Evolutionary conservation across 2,329 filamentous ascomycete species (phyloP), one percentile per base, ranked within the genome.

Genomic region (Paraphoma sp.): DNA sequence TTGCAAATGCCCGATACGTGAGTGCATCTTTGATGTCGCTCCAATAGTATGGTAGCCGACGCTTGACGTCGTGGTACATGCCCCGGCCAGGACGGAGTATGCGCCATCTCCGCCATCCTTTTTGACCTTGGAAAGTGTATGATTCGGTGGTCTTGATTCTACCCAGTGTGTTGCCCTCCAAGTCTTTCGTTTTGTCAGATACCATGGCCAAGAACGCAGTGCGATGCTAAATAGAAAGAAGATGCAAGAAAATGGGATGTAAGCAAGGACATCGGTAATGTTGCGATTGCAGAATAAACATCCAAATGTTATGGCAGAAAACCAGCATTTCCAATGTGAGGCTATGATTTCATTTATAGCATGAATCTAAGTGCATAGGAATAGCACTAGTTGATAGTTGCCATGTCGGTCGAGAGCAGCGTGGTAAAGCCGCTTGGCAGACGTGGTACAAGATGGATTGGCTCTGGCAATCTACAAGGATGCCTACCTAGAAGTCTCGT

Each of bases 11-110:
- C 14, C 84, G 76, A 63, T 86, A 87, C 5, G 80, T 84, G 59
- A 81, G 80, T 5, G 82, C 84, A 70, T 87, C 84, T 2, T 65
- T 75, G 43, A 85, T 82, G 62, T 87, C 84, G 62, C 80, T 83
- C 78, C 79, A 80, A 69, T 86, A 86, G 67, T 82, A 86, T 10
- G 81, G 83, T n/a, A 82, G 65, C 41, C 84, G 76, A 51, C 84
- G 73, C 54, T 79, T 77, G 30, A 86, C 72, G 68, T 86, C 83
- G 64, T 83, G 79, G 62, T 82, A 84, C 78, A 86, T 86, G 54
- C 83, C 84, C 18, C 80, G 74, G 44, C 80, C 78, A 7, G 81
- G 82, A 31, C 76, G 76, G 5, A 83, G 60, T 16, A 76, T 60
- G 8, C 80, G 74, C 65, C 76, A 76, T 55, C 65, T 65, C 46